phyloP scores from a whole-genome alignment of 495 filamentous ascomycete species.

The Pyrenula aspistea region DNA sequence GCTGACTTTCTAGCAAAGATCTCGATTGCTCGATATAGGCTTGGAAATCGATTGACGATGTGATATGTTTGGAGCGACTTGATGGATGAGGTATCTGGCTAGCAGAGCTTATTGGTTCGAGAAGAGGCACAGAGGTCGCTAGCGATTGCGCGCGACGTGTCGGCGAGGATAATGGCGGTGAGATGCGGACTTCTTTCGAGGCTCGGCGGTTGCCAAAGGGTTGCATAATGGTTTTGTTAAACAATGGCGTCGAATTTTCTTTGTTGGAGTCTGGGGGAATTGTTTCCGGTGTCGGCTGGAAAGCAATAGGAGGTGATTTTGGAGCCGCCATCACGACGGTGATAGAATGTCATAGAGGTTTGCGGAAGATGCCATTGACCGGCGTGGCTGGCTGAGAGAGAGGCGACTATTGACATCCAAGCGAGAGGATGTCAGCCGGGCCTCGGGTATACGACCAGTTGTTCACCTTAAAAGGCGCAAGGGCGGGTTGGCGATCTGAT shows the following conservation, averaged over 20 bases:
- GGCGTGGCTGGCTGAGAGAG: too few species aligned
- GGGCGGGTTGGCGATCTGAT: background rate
- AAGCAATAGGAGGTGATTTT: background rate
- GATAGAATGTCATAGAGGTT: too few species aligned
- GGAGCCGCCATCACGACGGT: background rate
- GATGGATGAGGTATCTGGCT: conserved; percentile 5
- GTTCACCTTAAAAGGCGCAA: background rate
- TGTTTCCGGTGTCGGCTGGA: background rate
- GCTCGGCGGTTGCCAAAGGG: background rate
- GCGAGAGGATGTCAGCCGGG: background rate
- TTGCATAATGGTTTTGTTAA: background rate
- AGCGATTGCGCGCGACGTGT: conserved; percentile 28
- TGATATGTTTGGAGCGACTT: conserved; percentile 7
- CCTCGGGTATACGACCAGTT: background rate
- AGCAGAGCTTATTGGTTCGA: conserved; percentile 7
- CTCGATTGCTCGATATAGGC: conserved; percentile 28
- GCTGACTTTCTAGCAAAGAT: conserved; percentile 28
- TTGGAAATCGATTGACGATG: conserved; percentile 8
- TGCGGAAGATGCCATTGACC: too few species aligned
- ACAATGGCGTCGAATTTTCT: background rate
- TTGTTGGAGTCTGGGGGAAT: background rate
- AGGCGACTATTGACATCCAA: too few species aligned
- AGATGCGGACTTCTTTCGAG: conserved; percentile 34
- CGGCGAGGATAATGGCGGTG: conserved; percentile 24
- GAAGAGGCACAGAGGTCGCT: conserved; percentile 19